Evolutionary conservation across 1,139 yeast genomes (phyloP).

Genomic region (Sugiyamaella neomexicana): DNA sequence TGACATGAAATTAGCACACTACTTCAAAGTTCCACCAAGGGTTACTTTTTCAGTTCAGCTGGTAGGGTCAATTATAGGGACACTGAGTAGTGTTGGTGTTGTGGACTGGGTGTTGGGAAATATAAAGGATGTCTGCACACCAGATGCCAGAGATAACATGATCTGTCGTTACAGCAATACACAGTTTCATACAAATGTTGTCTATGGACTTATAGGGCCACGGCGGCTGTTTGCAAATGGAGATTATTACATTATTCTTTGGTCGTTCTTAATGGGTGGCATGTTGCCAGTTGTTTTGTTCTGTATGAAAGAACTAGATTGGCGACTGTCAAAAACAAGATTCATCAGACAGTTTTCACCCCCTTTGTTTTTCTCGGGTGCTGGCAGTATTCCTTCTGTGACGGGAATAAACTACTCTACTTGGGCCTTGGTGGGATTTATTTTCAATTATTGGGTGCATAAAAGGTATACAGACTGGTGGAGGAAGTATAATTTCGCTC

Average conservation of each 20-base stretch:
- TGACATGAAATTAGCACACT: constrained; percentile 62
- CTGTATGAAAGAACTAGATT: not conserved
- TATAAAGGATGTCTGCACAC: constrained; percentile 49
- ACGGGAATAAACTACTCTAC: constrained; percentile 19
- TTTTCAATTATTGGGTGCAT: constrained; percentile 55
- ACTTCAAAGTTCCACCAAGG: constrained; percentile 59
- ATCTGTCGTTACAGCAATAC: constrained; percentile 46
- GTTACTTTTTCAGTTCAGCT: constrained; percentile 60
- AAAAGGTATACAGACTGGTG: constrained; percentile 50
- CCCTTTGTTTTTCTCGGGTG: constrained; percentile 46
- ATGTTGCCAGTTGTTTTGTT: constrained; percentile 24
- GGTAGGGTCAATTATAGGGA: constrained; percentile 42
- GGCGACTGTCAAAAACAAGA: not conserved
- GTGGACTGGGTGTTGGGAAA: constrained; percentile 54
- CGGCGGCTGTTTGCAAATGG: constrained; percentile 49
- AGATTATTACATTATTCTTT: constrained; percentile 49
- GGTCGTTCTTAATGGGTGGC: constrained; percentile 47
- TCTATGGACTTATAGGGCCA: constrained; percentile 69
- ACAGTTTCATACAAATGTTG: constrained; percentile 52
- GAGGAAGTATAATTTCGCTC: constrained; percentile 53
- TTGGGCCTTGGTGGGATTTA: constrained; percentile 40
- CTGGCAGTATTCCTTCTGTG: constrained; percentile 16
- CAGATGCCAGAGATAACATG: constrained; percentile 36
- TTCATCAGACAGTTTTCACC: constrained; percentile 44
- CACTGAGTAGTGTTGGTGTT: constrained; percentile 54